Conservation (phyloP, 176 grass and related monocot species). For the Puya raimondii region DNA sequence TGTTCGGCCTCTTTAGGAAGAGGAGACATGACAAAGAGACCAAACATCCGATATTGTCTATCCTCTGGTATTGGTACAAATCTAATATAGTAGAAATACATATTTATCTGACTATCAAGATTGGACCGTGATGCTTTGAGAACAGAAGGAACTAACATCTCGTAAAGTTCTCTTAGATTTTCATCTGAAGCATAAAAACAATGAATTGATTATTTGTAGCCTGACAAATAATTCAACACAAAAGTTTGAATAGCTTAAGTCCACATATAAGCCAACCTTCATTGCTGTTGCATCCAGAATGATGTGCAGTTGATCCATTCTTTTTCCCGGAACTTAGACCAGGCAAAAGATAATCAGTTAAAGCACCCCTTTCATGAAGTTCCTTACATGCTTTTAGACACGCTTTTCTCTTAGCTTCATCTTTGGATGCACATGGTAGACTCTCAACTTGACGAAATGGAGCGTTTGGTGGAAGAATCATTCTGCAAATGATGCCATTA, state of each 20-base stretch:
- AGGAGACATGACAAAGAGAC: conserved; percentile 60
- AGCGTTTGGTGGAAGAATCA: conserved; percentile 89
- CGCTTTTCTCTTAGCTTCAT: conserved; percentile 80
- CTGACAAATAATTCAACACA: conserved; percentile 12
- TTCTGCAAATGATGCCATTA: conserved; percentile 54
- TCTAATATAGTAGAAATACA: conserved; percentile 80
- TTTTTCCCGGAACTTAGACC: conserved; percentile 42
- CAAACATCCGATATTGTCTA: conserved; percentile 84
- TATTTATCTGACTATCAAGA: conserved; percentile 34
- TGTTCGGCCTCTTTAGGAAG: conserved; percentile 79
- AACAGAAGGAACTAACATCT: conserved; percentile 65
- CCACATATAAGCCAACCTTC: conserved; percentile 36
- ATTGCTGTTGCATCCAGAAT: conserved; percentile 27
- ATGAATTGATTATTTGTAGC: conserved; percentile 10
- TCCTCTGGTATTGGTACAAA: conserved; percentile 68
- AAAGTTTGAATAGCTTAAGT: conserved; percentile 16
- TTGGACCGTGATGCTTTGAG: conserved; percentile 42
- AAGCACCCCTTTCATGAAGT: conserved; percentile 70
- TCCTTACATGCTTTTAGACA: conserved; percentile 74
- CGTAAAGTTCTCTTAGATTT: conserved; percentile 70
- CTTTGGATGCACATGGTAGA: conserved; percentile 53
- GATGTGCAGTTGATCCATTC: conserved; percentile 29
- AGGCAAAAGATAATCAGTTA: conserved; percentile 92
- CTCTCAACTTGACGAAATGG: conserved; percentile 69
- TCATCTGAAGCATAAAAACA: conserved; percentile 63